Conservation (phyloP, 1,284 basidiomycete species). For the Termitomyces sp. region DNA sequence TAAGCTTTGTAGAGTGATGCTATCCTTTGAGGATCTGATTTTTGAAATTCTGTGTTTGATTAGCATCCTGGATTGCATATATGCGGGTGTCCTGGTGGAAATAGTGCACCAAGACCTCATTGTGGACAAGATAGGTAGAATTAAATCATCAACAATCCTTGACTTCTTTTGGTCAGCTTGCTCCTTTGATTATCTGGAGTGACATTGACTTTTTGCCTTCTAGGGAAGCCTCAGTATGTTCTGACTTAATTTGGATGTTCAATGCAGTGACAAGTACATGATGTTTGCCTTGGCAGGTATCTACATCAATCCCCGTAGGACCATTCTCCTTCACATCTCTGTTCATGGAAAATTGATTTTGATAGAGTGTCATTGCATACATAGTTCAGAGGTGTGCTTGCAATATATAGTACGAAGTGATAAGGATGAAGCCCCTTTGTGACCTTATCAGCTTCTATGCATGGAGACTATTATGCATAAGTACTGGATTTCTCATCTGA, state of each 20-base stretch:
- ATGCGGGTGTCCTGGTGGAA: not conserved
- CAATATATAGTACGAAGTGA: not conserved
- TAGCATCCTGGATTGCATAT: not conserved
- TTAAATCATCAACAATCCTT: not conserved
- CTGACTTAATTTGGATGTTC: not conserved
- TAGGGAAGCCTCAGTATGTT: not conserved
- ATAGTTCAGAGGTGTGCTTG: not conserved
- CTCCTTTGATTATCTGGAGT: not conserved
- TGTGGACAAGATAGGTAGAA: not conserved
- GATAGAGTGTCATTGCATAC: not conserved
- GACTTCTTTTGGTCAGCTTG: not conserved
- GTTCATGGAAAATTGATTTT: not conserved
- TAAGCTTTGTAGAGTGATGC: not conserved
- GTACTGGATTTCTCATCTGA: not conserved
- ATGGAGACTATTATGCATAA: not conserved
- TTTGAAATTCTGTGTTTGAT: not conserved
- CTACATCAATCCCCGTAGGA: not conserved
- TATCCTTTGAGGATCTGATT: no score
- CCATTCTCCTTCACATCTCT: not conserved
- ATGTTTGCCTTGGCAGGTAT: not conserved
- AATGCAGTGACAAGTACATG: no score
- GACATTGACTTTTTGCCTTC: not conserved
- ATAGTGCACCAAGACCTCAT: not conserved
- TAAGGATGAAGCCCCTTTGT: no score
- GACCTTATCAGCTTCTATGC: not conserved